phyloP scores from a whole-genome alignment of 2,329 filamentous ascomycete genomes.

The Penicillium sp. region DNA sequence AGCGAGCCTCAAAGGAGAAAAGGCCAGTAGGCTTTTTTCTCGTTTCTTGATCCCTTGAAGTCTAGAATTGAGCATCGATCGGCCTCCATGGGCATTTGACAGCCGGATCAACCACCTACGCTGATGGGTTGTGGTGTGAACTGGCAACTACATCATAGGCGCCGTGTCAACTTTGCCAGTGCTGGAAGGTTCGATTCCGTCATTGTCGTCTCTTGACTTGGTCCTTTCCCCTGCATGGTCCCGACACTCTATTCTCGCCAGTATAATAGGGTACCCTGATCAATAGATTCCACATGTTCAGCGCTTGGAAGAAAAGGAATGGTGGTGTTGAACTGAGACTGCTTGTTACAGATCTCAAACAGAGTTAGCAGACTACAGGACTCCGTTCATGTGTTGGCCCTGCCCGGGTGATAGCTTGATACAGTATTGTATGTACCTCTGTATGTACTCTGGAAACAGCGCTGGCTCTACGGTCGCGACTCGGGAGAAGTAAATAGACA shows the following conservation, averaged over 20 bases:
- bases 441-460: neutral
- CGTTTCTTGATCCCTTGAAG: neutral
- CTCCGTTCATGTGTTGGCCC: neutral
- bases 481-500: neutral
- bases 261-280: neutral
- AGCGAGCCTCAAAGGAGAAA: neutral
- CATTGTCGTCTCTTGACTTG: constrained; percentile 17
- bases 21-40: neutral
- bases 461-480: neutral
- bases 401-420: neutral
- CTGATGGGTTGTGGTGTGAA: neutral
- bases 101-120: neutral
- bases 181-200: constrained; percentile 26
- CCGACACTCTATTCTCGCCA: neutral
- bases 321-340: neutral
- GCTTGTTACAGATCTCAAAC: neutral
- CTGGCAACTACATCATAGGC: constrained; percentile 16
- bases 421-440: neutral
- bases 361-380: neutral
- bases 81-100: neutral
- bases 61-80: neutral
- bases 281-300: neutral
- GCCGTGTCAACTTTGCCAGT: constrained; percentile 3
- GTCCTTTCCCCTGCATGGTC: constrained; percentile 1
- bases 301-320: neutral